Percentiles rank a stretch among this genome's conserved stretches.
phyloP scores from a whole-genome alignment of 139 green algal genomes.

The Mesotaenium endlicherianum region DNA sequence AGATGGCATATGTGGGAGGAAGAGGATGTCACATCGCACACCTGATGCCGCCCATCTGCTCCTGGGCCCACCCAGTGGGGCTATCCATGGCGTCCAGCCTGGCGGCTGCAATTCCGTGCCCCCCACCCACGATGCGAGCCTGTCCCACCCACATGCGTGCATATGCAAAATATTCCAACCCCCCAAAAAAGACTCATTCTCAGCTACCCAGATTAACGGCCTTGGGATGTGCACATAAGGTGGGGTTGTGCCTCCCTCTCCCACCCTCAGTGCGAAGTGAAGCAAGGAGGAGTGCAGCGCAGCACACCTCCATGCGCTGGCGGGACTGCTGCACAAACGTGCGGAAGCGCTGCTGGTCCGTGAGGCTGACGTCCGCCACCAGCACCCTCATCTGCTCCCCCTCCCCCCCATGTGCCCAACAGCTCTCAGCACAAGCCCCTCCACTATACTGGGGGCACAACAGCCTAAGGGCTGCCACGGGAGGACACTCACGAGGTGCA shows the following conservation, averaged over 20 bases:
- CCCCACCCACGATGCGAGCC: slow-evolving; percentile 65
- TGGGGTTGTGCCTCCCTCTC: too few relatives aligned
- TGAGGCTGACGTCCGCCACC: slow-evolving; percentile 74
- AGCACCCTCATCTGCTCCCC: slow-evolving; percentile 68
- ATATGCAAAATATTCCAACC: slow-evolving; percentile 1
- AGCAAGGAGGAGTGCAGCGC: neutral
- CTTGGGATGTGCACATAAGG: too few relatives aligned
- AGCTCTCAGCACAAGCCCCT: neutral
- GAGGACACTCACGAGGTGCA: slow-evolving; percentile 65
- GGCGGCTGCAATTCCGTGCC: slow-evolving; percentile 78
- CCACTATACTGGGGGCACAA: too few relatives aligned
- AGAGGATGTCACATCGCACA: neutral
- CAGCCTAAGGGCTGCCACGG: neutral
- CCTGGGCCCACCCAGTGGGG: slow-evolving; percentile 75
- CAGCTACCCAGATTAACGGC: too few relatives aligned
- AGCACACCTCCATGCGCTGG: slow-evolving; percentile 74
- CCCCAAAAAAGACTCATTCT: too few relatives aligned
- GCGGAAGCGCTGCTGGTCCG: slow-evolving; percentile 89
- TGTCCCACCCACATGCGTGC: slow-evolving; percentile 7
- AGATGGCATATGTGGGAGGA: neutral
- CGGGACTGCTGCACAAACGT: slow-evolving; percentile 97
- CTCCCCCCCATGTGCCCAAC: neutral
- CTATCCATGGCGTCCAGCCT: slow-evolving; percentile 84
- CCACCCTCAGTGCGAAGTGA: too few relatives aligned
- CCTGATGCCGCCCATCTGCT: slow-evolving; percentile 85